Percentiles rank a stretch among this genome's conserved stretches.
Conservation (phyloP, 345 rosid species). For the Brassica carinata region DNA sequence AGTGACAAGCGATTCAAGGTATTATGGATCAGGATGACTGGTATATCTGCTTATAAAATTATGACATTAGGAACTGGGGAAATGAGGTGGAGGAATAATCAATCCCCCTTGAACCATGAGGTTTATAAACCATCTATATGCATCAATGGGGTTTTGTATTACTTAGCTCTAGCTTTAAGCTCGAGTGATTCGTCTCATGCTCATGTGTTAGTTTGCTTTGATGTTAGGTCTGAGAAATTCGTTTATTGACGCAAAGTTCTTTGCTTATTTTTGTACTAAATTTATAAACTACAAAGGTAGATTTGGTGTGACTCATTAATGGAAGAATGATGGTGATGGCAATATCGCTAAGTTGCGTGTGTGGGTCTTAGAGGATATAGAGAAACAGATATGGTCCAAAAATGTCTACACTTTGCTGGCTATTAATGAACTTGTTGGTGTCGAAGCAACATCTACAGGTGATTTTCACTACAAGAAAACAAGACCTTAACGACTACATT, state of each 20-base stretch:
- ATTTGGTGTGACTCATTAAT: not conserved
- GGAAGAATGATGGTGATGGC: not conserved
- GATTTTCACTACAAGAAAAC: not conserved
- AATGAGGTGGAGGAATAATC: not conserved
- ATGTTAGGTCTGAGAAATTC: not conserved
- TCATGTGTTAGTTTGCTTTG: not conserved
- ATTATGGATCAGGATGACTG: not conserved
- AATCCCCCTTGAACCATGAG: not conserved
- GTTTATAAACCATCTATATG: not conserved
- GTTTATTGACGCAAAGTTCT: not conserved
- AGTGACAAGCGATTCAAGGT: not conserved
- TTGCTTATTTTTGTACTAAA: not conserved
- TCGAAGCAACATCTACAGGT: not conserved
- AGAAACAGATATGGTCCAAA: not conserved
- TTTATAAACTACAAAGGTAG: not conserved
- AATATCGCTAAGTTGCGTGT: not conserved
- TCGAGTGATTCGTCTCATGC: too few relatives aligned
- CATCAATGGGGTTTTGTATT: not conserved
- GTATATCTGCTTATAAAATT: not conserved
- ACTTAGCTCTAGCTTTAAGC: not conserved
- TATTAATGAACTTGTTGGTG: not conserved
- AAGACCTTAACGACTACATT: too few relatives aligned
- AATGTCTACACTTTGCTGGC: not conserved
- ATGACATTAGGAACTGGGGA: not conserved
- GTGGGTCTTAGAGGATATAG: not conserved